Percentiles rank a stretch among this genome's conserved stretches.
Conservation (phyloP, 1,284 basidiomycete genomes). For the Heterobasidion parviporum region DNA sequence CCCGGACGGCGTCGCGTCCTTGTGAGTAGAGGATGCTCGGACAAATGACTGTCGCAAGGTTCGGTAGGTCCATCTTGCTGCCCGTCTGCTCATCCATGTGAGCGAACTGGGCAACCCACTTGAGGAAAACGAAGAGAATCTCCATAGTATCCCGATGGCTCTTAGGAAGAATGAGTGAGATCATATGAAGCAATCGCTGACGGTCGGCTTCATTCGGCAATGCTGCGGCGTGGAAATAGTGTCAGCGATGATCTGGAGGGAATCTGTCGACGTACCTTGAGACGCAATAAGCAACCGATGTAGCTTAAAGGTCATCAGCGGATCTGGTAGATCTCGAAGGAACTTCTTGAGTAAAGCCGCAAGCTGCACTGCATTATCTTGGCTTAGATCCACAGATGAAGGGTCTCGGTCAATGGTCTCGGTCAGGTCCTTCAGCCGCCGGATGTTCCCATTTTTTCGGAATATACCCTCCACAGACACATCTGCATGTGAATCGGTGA, state of each 20-base stretch:
- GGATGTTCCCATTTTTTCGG: constrained; percentile 97
- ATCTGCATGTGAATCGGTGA: constrained; percentile 41
- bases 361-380: constrained; percentile 96
- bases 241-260: background rate
- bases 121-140: constrained; percentile 95
- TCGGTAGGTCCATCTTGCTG: constrained; percentile 96
- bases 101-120: constrained; percentile 99
- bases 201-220: constrained; percentile 75
- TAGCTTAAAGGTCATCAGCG: constrained; percentile 90
- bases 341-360: constrained; percentile 97
- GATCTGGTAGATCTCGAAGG: constrained; percentile 93
- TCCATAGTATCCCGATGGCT: constrained; percentile 96
- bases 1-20: constrained; percentile 79
- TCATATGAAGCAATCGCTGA: constrained; percentile 78
- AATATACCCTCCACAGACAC: constrained; percentile 99
- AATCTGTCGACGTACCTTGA: constrained; percentile 54
- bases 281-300: constrained; percentile 86
- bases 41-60: constrained; percentile 96
- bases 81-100: constrained; percentile 98
- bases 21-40: constrained; percentile 92
- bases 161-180: constrained; percentile 85
- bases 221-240: constrained; percentile 33
- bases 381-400: constrained; percentile 81
- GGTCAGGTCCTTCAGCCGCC: constrained; percentile 82
- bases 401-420: constrained; percentile 94